Evolutionary conservation across 2,329 filamentous ascomycete species (phyloP).

Genomic region (Pestalotiopsis sp.): DNA sequence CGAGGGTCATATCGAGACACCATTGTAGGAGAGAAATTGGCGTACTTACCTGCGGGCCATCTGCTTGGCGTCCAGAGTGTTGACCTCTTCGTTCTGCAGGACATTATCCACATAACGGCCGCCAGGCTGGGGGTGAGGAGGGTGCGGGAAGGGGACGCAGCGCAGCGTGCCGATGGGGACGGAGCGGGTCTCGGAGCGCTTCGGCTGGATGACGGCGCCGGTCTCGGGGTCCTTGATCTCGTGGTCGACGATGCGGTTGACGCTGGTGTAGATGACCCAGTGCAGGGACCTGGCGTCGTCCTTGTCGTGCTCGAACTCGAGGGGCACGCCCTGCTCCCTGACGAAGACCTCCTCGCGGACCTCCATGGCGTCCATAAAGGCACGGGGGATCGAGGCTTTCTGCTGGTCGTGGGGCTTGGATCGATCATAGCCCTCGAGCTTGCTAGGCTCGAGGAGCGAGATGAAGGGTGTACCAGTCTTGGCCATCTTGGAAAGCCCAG

Average conservation of each 20-base stretch:
- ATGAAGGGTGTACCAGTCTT: conserved; percentile 51
- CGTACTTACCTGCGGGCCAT: conserved; percentile 17
- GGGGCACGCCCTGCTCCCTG: conserved; percentile 57
- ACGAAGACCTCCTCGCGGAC: conserved; percentile 66
- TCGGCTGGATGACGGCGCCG: conserved; percentile 43
- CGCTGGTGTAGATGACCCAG: conserved; percentile 81
- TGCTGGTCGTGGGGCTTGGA: conserved; percentile 45
- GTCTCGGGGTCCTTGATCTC: conserved; percentile 46
- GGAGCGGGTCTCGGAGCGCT: conserved; percentile 45
- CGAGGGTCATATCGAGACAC: neutral
- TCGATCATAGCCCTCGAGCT: conserved; percentile 51
- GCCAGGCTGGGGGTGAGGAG: conserved; percentile 59
- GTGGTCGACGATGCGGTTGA: conserved; percentile 48
- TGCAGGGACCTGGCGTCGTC: conserved; percentile 83
- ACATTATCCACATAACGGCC: conserved; percentile 50
- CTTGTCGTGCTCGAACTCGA: conserved; percentile 75
- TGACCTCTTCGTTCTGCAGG: conserved; percentile 28
- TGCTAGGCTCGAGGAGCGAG: conserved; percentile 48
- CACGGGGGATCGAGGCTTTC: conserved; percentile 46
- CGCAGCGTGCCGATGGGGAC: conserved; percentile 75
- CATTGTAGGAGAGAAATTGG: neutral
- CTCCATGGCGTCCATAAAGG: conserved; percentile 67
- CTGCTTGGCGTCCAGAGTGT: conserved; percentile 26
- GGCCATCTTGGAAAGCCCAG: neutral
- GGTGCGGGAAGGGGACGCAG: conserved; percentile 80